Base-by-base conservation (phyloP, 371 early-diverging fungal genomes). In the Actinomucor elegans region DNA sequence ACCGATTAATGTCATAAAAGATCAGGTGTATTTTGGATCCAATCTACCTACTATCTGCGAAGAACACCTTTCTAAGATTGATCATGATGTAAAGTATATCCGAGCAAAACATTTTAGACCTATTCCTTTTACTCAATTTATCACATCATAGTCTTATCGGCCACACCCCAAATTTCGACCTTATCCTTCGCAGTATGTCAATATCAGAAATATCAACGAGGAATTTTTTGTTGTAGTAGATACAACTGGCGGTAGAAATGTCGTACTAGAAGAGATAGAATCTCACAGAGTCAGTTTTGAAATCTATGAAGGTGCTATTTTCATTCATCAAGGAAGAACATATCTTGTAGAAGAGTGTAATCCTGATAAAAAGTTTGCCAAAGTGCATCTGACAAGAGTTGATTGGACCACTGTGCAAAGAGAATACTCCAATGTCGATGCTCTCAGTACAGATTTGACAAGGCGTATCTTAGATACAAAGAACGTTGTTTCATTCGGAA, bases 291-390 rank as follows among this genome's bases (percentile, higher is more conserved):
- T 73, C 26, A 70, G 78, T 2, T 84, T 80, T 58, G 81, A 81
- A 20, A 65, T 86, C 7, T 83, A 86, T 52, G 81, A 86, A 70
- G 77, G 78, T 12, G 81, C 83, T 5, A 75, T 86, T 5, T 81
- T 79, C 48, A 73, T 83, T 15, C 84, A 86, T 57, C 80, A 84
- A 57, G 87, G 84, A 10, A 55, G 50, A 48, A 44, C 81, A 0
- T 86, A 76, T 51, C 51, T 77, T 0, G 83, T 86, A 2, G 70
- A 80, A 38, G 77, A 80, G 45, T 77, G 80, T 24, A 71, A 83
- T 47, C 57, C 70, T n/a, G 81, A 76, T 38, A 64, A 70, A 12
- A 64, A 63, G 8, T 75, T 59, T 44, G 75, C 80, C 5, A 74
- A 68, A 43, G 83, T 81, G 1, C 70, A 74, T 21, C 59, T 72